These are phyloP conservation scores for Tolypocladium sp. DNA, from an alignment of 2,329 filamentous ascomycete species.

Conservation along the genomic window DNA sequence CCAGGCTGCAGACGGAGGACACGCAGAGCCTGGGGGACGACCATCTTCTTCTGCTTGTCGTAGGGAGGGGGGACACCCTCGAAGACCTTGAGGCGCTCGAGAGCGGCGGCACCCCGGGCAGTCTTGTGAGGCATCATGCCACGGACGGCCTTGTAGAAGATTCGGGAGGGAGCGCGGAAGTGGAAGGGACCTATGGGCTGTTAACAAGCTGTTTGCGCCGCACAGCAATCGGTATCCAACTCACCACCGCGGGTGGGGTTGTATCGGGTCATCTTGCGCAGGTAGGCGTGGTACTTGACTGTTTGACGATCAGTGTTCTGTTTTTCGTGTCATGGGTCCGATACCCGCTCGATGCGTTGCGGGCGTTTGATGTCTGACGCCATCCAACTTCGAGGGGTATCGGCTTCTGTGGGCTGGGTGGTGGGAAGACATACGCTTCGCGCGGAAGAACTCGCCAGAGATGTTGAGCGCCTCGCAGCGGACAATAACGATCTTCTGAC, in stretches of 20 bases:
- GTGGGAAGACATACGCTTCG: conserved; percentile 78
- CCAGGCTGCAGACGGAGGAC: conserved; percentile 96
- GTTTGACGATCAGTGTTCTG: conserved; percentile 38
- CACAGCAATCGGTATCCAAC: conserved; percentile 22
- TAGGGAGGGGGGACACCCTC: conserved; percentile 98
- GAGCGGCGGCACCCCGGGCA: conserved; percentile 85
- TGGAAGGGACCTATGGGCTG: conserved; percentile 79
- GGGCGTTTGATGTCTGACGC: neutral
- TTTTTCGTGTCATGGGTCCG: conserved; percentile 3
- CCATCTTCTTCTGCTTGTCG: conserved; percentile 99
- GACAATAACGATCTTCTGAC: conserved; percentile 98
- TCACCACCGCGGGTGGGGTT: conserved; percentile 97
- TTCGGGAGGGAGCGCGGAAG: conserved; percentile 97
- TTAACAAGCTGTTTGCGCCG: conserved; percentile 23
- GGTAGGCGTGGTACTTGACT: conserved; percentile 99
- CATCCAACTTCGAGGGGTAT: neutral
- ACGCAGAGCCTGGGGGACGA: conserved; percentile 95
- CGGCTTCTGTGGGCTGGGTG: conserved; percentile 2
- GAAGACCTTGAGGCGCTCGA: conserved; percentile 99
- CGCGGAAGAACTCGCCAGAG: conserved; percentile 99
- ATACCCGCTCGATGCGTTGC: neutral
- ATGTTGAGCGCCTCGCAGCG: conserved; percentile 99
- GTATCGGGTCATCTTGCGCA: conserved; percentile 99
- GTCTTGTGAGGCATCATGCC: conserved; percentile 99
- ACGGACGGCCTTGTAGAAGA: conserved; percentile 99